These are phyloP conservation scores for Ceratobasidium sp. DNA, from an alignment of 1,284 basidiomycete species.

Conservation along the genomic window DNA sequence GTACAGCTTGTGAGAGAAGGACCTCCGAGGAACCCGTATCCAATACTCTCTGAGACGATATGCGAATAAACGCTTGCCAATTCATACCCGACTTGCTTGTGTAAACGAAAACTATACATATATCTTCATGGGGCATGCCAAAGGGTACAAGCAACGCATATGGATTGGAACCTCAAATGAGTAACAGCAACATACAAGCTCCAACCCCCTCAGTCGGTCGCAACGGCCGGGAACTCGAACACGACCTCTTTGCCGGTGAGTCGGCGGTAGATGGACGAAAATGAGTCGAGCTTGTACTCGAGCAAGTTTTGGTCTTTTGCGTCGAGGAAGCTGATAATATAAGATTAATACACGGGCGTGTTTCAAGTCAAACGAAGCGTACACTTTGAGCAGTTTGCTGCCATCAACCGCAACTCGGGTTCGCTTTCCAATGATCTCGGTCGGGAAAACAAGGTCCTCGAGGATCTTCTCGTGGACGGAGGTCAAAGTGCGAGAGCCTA, in stretches of 20 bases:
- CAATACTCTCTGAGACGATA: not conserved
- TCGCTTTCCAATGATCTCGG: slow-evolving; percentile 98
- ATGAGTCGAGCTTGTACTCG: slow-evolving; percentile 99
- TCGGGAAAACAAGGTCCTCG: slow-evolving; percentile 98
- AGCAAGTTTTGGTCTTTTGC: slow-evolving; percentile 97
- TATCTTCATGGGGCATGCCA: slow-evolving; percentile 25
- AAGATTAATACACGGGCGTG: not conserved
- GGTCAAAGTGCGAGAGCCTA: slow-evolving; percentile 89
- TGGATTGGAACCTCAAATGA: slow-evolving; percentile 38
- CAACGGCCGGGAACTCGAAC: slow-evolving; percentile 78
- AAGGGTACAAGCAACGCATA: slow-evolving; percentile 27
- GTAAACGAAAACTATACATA: slow-evolving; percentile 10
- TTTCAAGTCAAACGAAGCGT: slow-evolving; percentile 50
- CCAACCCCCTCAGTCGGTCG: slow-evolving; percentile 38
- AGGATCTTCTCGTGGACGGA: slow-evolving; percentile 98
- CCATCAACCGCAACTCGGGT: slow-evolving; percentile 91
- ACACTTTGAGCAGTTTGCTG: slow-evolving; percentile 94
- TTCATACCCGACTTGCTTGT: not conserved
- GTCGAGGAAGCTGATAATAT: slow-evolving; percentile 82
- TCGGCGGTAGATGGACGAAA: slow-evolving; percentile 92
- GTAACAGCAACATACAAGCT: slow-evolving; percentile 16
- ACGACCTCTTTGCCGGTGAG: slow-evolving; percentile 94
- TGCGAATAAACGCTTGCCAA: not conserved
- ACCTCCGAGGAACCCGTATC: not conserved
- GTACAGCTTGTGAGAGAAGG: not conserved